Conservation (phyloP, 345 rosid genomes). For the Ailanthus altissimus region DNA sequence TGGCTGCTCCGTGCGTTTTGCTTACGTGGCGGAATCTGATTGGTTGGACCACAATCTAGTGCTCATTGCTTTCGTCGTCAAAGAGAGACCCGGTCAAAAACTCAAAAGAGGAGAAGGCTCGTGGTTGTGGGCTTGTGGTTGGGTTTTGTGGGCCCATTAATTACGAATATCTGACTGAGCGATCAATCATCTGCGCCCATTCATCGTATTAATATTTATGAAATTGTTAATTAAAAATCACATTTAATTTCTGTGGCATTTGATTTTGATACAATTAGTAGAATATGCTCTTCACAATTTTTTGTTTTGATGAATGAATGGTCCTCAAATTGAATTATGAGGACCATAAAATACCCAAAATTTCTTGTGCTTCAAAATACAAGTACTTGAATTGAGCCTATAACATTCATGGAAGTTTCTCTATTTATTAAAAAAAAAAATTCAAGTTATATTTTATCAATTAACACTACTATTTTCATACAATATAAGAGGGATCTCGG, state of each 20-base stretch:
- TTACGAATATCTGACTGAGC: neutral
- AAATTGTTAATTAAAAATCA: no score
- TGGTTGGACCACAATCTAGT: slow-evolving; percentile 14
- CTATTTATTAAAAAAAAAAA: no score
- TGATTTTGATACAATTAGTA: neutral
- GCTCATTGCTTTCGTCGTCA: slow-evolving; percentile 19
- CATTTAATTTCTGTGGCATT: neutral
- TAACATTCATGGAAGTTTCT: no score
- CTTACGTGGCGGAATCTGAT: slow-evolving; percentile 35
- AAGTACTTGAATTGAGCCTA: no score
- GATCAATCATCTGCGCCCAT: neutral
- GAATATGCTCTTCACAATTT: neutral
- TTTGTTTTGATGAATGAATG: no score
- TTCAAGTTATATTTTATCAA: no score
- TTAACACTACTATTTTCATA: no score
- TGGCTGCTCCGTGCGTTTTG: neutral
- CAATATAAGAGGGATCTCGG: no score
- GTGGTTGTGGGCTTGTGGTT: neutral
- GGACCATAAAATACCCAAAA: no score
- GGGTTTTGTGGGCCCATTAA: neutral
- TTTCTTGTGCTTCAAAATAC: no score
- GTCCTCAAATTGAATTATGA: no score
- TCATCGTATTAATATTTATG: no score
- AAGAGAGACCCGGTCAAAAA: neutral
- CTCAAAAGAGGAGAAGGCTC: neutral